phyloP scores from a whole-genome alignment of 1,284 basidiomycete species.

The Ustilago bromivora region DNA sequence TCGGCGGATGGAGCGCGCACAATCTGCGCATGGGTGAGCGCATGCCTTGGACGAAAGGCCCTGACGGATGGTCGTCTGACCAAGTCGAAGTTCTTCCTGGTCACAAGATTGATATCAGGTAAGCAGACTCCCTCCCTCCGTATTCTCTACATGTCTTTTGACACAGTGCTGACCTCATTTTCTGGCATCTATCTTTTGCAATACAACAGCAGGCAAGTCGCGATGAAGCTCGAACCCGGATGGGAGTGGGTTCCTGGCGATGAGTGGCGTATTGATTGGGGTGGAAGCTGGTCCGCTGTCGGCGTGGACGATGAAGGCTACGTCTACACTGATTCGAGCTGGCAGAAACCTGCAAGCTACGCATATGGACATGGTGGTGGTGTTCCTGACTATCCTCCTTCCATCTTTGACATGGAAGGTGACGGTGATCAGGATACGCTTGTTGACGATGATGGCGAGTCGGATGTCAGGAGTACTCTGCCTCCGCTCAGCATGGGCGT shows the following conservation, averaged over 20 bases:
- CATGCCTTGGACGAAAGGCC: conserved; percentile 62
- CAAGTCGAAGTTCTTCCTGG: conserved; percentile 54
- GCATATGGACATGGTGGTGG: conserved; percentile 61
- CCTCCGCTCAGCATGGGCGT: conserved; percentile 43
- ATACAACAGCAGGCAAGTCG: conserved; percentile 56
- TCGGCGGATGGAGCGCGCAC: conserved; percentile 53
- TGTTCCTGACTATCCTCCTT: conserved; percentile 41
- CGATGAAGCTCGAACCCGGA: conserved; percentile 60
- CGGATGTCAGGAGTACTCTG: conserved; percentile 36
- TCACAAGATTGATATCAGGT: conserved; percentile 54
- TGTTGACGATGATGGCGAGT: conserved; percentile 18
- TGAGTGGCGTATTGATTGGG: conserved; percentile 69
- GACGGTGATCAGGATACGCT: conserved; percentile 15
- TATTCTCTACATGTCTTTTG: not conserved
- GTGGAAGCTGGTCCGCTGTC: conserved; percentile 64
- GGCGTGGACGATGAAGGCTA: conserved; percentile 66
- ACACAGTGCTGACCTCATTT: conserved; percentile 38
- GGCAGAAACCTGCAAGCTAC: conserved; percentile 65
- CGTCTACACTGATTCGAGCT: conserved; percentile 66
- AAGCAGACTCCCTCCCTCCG: conserved; percentile 11
- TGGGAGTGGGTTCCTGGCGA: conserved; percentile 67
- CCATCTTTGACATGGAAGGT: conserved; percentile 37
- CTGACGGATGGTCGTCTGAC: conserved; percentile 62
- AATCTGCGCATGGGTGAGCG: conserved; percentile 54
- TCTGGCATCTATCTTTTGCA: not conserved